Conservation (phyloP, 495 filamentous ascomycete species). For the Bacidia rubella region DNA sequence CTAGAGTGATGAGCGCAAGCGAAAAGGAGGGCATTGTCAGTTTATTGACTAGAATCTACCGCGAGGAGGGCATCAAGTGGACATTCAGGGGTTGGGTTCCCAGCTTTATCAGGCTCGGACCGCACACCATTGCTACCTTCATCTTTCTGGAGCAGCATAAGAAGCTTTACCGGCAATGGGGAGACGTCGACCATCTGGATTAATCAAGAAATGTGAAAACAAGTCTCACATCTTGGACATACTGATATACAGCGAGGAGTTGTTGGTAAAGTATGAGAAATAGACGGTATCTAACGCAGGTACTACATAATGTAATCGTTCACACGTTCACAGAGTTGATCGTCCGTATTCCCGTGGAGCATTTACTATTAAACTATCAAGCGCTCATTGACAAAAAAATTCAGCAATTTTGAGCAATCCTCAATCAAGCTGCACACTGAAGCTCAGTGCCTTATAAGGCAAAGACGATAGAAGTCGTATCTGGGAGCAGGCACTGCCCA, state of each 20-base stretch:
- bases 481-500: no score
- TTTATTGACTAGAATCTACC: slow-evolving; percentile 54
- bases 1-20: slow-evolving; percentile 71
- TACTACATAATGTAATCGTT: no score
- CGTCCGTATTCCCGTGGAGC: neutral
- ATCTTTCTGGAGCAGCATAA: slow-evolving; percentile 78
- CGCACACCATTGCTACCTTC: slow-evolving; percentile 91
- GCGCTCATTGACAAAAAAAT: no score
- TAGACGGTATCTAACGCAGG: neutral
- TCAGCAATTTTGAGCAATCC: no score
- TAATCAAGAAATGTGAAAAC: neutral
- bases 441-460: no score
- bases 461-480: no score
- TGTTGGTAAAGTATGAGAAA: neutral
- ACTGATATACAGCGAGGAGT: neutral
- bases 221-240: no score
- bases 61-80: slow-evolving; percentile 70
- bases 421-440: no score
- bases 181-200: slow-evolving; percentile 21
- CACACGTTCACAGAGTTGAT: neutral
- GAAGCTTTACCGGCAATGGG: slow-evolving; percentile 37
- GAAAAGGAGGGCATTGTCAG: slow-evolving; percentile 43
- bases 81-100: slow-evolving; percentile 98
- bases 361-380: no score
- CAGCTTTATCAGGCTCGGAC: slow-evolving; percentile 82